A percentile compares a stretch with the other conserved stretches of the same genome.
Evolutionary conservation across 441 rosid species (phyloP).

Genomic region (Macaranga tanarius): DNA sequence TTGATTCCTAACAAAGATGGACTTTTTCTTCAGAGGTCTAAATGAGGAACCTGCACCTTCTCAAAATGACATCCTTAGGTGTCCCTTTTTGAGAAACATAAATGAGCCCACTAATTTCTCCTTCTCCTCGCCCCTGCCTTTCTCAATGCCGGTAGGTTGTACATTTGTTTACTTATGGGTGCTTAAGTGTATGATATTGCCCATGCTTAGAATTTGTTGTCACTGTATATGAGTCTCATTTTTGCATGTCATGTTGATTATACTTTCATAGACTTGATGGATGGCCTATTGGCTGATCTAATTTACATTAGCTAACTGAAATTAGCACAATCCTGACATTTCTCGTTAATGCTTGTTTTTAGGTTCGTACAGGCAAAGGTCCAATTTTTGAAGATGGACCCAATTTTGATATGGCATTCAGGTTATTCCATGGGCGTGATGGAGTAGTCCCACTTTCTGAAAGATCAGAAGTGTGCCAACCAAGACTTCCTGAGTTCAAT

Average conservation of each 20-base stretch:
- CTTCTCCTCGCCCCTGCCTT: constrained; percentile 52
- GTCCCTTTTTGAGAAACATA: constrained; percentile 85
- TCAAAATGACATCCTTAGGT: constrained; percentile 54
- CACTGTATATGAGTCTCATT: not conserved
- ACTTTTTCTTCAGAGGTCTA: constrained; percentile 37
- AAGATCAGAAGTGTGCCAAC: constrained; percentile 38
- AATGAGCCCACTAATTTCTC: constrained; percentile 78
- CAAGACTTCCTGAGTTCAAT: constrained; percentile 48
- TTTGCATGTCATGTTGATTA: not conserved
- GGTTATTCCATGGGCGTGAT: constrained; percentile 76
- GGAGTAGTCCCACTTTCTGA: constrained; percentile 81
- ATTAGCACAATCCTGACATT: not conserved
- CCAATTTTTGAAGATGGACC: constrained; percentile 94
- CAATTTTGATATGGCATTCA: constrained; percentile 63
- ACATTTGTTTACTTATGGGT: constrained; percentile 1
- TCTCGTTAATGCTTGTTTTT: not conserved
- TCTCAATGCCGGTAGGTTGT: constrained; percentile 49
- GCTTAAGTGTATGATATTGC: not conserved
- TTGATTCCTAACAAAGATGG: constrained; percentile 38
- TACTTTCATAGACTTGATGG: not conserved
- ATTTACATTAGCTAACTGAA: not conserved
- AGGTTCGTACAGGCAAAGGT: constrained; percentile 59
- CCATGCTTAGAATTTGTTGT: not conserved
- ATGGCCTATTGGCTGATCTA: not conserved
- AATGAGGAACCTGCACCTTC: constrained; percentile 45